Evolutionary conservation across 306 rosid species (phyloP).

Genomic region (Calophaca sinica): DNA sequence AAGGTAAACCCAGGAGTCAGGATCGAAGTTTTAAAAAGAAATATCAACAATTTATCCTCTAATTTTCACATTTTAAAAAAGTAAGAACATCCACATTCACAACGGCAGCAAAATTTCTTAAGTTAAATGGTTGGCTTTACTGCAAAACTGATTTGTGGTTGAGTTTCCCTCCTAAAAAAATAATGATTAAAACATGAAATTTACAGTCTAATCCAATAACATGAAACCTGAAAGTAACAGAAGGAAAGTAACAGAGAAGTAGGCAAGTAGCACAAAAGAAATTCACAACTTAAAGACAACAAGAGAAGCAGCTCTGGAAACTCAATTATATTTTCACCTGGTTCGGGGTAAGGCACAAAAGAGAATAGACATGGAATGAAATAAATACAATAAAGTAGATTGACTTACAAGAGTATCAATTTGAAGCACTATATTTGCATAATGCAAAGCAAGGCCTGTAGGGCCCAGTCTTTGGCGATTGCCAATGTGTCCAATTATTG

Average conservation of each 20-base stretch:
- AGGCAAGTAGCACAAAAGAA: conserved; percentile 16
- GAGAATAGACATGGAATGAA: conserved; percentile 34
- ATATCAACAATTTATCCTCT: too few species aligned
- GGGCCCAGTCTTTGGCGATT: conserved; percentile 71
- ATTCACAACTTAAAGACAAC: background rate
- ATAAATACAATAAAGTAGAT: conserved; percentile 34
- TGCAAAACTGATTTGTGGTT: conserved; percentile 18
- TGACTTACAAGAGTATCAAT: conserved; percentile 83
- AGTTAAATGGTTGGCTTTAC: conserved; percentile 4
- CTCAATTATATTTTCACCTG: conserved; percentile 24
- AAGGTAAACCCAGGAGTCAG: too few species aligned
- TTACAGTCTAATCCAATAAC: conserved; percentile 13
- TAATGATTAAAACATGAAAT: background rate
- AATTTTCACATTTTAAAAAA: too few species aligned
- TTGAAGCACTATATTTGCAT: conserved; percentile 86
- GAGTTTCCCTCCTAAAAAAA: background rate
- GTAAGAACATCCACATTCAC: background rate
- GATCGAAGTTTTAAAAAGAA: too few species aligned
- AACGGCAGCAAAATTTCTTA: background rate
- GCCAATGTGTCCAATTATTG: conserved; percentile 49
- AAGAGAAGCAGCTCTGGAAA: conserved; percentile 28
- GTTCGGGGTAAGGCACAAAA: conserved; percentile 12
- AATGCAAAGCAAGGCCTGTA: conserved; percentile 86
- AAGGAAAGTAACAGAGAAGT: conserved; percentile 13
- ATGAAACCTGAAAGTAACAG: conserved; percentile 12